phyloP scores from a whole-genome alignment of 352 stramenopile species.

The Pythium apleroticum region DNA sequence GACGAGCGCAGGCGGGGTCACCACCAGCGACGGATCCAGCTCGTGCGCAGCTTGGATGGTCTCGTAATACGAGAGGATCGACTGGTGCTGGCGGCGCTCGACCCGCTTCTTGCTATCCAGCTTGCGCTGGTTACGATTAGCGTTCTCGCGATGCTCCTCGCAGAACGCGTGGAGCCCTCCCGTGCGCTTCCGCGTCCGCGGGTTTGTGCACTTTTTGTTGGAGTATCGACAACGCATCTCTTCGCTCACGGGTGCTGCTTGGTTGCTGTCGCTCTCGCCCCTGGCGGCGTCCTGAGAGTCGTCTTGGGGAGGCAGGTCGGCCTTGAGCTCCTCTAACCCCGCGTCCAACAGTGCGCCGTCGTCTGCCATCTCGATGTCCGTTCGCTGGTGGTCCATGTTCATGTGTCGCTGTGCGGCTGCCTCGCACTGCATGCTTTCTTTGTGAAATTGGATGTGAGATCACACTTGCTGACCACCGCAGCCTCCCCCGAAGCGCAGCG shows the following conservation, averaged over 20 bases:
- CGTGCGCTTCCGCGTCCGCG: slow-evolving; percentile 21
- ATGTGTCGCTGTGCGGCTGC: neutral
- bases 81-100: slow-evolving; percentile 23
- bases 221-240: slow-evolving; percentile 27
- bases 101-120: slow-evolving; percentile 25
- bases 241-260: slow-evolving; percentile 2
- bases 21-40: neutral
- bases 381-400: neutral
- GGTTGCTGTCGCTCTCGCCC: neutral
- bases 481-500: neutral
- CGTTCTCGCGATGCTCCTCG: slow-evolving; percentile 28
- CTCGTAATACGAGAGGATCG: slow-evolving; percentile 22
- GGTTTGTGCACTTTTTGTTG: slow-evolving; percentile 31
- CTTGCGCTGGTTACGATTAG: slow-evolving; percentile 28
- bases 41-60: slow-evolving; percentile 14
- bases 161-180: slow-evolving; percentile 30
- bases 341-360: neutral
- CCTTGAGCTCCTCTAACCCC: too few relatives aligned
- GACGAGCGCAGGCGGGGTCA: neutral
- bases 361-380: neutral
- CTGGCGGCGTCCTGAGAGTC: neutral
- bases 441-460: neutral
- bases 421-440: neutral
- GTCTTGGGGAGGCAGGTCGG: too few relatives aligned
- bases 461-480: neutral